Base-by-base conservation (phyloP, 805 yeast genomes). In the Suhomyces tanzawaensis region DNA sequence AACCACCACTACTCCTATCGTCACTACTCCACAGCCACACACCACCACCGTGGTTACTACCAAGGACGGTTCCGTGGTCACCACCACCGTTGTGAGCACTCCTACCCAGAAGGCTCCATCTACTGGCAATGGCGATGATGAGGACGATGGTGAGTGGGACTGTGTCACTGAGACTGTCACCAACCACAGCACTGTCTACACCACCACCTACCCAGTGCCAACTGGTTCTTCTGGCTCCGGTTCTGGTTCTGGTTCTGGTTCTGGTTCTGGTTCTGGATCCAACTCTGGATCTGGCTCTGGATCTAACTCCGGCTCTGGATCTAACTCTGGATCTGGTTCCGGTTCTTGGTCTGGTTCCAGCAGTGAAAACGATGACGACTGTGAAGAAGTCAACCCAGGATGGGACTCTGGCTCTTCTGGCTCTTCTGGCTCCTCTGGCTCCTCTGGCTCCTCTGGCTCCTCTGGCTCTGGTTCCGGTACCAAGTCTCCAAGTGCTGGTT, bases 291-390 rank as follows among this genome's bases (percentile, higher is more conserved):
- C 21, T 34, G 36, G 30, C 12, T 25, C 21, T 27, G 42, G 36
- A 19, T 28, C 43, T 27, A 19, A 42, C 28, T 37, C 41, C 22
- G 41, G 37, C 19, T 37, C 40, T n/a, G 52, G 46, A 1, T 24
- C 37, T 12, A 40, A 39, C 7, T 22, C 39, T 24, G 37, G 19
- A 9, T 27, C 43, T 7, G 31, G 41, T 32, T 40, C 41, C 22
- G 45, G 40, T 15, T 28, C 37, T 17, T 29, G 15, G 13, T 31
- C 29, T 27, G 37, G 32, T 21, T 40, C 47, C 5, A 23, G 42
- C 29, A 40, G 41, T 22, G 43, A 36, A 12, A 40, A 35, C 6
- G 44, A 34, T 14, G 40, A 43, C 25, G 51, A 46, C 29, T 44
- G 37, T 31, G 49, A 47, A 16, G 49, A 46, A 16, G 51, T 34